A percentile compares a stretch with the other conserved stretches of the same genome.
Conservation (phyloP, 441 rosid genomes). For the Lepidium campestre region DNA sequence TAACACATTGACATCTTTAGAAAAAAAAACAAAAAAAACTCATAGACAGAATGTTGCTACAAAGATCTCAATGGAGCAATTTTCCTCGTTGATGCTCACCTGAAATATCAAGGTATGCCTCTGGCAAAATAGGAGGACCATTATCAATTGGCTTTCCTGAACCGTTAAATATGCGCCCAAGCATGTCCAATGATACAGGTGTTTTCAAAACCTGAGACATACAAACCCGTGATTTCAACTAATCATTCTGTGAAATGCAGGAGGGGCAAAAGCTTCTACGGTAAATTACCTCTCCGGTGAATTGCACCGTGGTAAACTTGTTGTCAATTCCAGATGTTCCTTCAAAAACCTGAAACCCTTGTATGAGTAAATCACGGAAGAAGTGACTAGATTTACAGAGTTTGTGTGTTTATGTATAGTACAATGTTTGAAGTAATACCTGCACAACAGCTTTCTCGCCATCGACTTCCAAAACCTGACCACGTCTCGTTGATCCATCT, state of each 20-base stretch:
- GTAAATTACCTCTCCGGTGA: conserved; percentile 38
- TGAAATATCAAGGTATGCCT: conserved; percentile 95
- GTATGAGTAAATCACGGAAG: not conserved
- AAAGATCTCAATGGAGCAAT: not conserved
- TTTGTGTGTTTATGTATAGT: not conserved
- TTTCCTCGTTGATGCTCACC: conserved; percentile 34
- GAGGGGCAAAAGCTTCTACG: not conserved
- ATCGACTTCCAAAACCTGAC: conserved; percentile 40
- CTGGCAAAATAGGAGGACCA: conserved; percentile 97
- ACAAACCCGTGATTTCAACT: not conserved
- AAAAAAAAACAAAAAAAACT: not conserved
- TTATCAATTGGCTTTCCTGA: conserved; percentile 99
- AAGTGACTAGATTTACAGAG: not conserved
- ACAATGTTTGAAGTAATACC: conserved; percentile 16
- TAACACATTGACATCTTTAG: not conserved
- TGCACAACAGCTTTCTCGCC: conserved; percentile 60
- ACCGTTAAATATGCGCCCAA: conserved; percentile 98
- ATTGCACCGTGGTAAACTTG: conserved; percentile 60
- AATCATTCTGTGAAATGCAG: not conserved
- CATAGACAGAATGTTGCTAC: not conserved
- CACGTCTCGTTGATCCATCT: conserved; percentile 52
- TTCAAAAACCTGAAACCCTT: conserved; percentile 46
- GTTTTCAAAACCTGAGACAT: conserved; percentile 80
- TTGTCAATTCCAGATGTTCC: conserved; percentile 69
- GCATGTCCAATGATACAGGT: conserved; percentile 98